phyloP scores from a whole-genome alignment of 2,329 filamentous ascomycete genomes.

The Colletotrichum cereale region DNA sequence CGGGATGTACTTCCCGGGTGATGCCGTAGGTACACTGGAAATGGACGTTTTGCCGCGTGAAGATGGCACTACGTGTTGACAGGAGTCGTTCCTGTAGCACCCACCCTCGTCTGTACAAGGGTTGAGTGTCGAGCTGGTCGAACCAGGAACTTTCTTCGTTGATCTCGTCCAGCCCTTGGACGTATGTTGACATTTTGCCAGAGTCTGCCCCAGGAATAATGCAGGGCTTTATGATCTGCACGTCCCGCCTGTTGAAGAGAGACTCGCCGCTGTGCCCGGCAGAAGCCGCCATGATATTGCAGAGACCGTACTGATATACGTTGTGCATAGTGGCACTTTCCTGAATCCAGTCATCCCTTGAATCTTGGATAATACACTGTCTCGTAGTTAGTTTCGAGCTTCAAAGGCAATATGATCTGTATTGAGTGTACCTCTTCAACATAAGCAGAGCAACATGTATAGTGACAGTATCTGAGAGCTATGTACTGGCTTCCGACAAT shows the following conservation, averaged over 20 bases:
- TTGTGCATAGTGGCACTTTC: neutral
- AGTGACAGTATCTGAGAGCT: neutral
- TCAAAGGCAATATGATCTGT: neutral
- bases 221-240: neutral
- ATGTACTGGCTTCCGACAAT: neutral
- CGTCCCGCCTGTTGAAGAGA: neutral
- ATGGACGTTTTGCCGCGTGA: neutral
- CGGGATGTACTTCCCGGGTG: neutral
- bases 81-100: neutral
- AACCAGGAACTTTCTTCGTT: neutral
- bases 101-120: neutral
- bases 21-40: neutral
- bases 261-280: neutral
- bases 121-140: neutral
- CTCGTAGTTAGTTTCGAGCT: neutral
- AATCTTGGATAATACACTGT: neutral
- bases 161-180: neutral
- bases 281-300: neutral
- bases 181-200: neutral
- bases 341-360: neutral
- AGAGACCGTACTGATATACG: neutral
- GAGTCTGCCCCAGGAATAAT: neutral
- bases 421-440: neutral
- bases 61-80: neutral
- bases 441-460: neutral